These are phyloP conservation scores for Tribonema minus DNA, from an alignment of 108 stramenopile genomes.

Conservation along the genomic window DNA sequence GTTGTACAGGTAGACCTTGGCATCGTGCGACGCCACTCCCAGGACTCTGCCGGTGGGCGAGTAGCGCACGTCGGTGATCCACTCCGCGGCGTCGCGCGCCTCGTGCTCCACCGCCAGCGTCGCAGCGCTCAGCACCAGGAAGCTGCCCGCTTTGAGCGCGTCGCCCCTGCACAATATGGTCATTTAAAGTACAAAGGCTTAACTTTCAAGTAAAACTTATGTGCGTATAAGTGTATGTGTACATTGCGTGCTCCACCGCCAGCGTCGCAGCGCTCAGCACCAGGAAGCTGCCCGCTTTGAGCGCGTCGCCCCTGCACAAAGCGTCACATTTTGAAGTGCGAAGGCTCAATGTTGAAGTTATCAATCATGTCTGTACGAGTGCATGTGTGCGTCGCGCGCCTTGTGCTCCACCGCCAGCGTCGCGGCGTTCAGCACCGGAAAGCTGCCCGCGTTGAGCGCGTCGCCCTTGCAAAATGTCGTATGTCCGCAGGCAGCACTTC, in stretches of 20 bases:
- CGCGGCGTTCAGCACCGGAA: constrained; percentile 21
- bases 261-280: too few species aligned
- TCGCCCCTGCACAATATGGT: constrained; percentile 38
- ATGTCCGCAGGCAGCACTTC: too few species aligned
- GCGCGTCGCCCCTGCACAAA: too few species aligned
- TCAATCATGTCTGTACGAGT: too few species aligned
- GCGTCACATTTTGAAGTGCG: too few species aligned
- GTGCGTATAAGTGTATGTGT: too few species aligned
- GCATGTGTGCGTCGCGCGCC: constrained; percentile 19
- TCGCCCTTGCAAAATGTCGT: constrained; percentile 40
- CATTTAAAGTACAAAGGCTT: too few species aligned
- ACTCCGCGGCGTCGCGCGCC: constrained; percentile 23
- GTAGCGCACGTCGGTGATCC: constrained; percentile 41
- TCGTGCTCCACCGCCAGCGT: constrained; percentile 25
- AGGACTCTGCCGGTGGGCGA: constrained; percentile 26
- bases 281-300: too few species aligned
- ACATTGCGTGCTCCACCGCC: too few species aligned
- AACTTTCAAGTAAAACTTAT: too few species aligned
- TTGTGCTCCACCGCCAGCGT: constrained; percentile 23
- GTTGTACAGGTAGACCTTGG: constrained; percentile 14
- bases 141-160: constrained; percentile 33
- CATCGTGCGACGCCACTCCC: constrained; percentile 50
- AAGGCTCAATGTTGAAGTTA: too few species aligned
- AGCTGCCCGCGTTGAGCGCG: constrained; percentile 32
- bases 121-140: constrained; percentile 20